Percentiles rank a stretch among this genome's conserved stretches.
phyloP scores from a whole-genome alignment of 116 monocot species.

The Posidonia oceanica region DNA sequence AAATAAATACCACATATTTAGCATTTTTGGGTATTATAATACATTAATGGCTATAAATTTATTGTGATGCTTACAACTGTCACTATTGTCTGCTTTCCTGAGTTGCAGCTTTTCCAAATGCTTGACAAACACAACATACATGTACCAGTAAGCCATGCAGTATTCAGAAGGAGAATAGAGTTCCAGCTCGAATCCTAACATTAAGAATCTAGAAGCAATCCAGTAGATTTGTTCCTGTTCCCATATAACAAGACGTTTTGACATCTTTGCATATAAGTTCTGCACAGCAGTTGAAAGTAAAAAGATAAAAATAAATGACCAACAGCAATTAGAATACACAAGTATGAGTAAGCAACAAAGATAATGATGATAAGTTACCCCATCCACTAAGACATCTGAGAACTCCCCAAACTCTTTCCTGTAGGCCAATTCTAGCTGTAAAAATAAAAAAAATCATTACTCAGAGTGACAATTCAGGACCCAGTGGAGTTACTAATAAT shows the following conservation, averaged over 20 bases:
- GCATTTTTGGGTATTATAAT: no score
- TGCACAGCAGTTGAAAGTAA: conserved; percentile 19
- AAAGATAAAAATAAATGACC: not conserved
- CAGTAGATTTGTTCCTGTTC: conserved; percentile 77
- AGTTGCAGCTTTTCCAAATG: conserved; percentile 68
- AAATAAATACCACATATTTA: no score
- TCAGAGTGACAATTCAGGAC: not conserved
- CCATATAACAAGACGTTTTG: conserved; percentile 71
- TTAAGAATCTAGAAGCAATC: conserved; percentile 89
- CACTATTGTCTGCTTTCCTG: conserved; percentile 21
- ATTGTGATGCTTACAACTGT: conserved; percentile 34
- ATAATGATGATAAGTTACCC: conserved; percentile 23
- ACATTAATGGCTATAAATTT: no score
- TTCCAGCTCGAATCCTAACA: conserved; percentile 86
- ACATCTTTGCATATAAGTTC: conserved; percentile 45
- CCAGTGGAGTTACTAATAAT: not conserved
- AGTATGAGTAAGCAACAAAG: not conserved
- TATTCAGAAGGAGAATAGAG: conserved; percentile 76
- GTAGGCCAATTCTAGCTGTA: conserved; percentile 74
- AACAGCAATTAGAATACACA: not conserved
- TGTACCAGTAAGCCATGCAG: conserved; percentile 98
- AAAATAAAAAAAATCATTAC: conserved; percentile 6
- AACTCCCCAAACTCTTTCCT: conserved; percentile 45
- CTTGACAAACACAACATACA: conserved; percentile 68
- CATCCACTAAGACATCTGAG: conserved; percentile 26